Evolutionary conservation across 2,329 filamentous ascomycete genomes (phyloP).

Genomic region (Acephala macrosclerotiorum): DNA sequence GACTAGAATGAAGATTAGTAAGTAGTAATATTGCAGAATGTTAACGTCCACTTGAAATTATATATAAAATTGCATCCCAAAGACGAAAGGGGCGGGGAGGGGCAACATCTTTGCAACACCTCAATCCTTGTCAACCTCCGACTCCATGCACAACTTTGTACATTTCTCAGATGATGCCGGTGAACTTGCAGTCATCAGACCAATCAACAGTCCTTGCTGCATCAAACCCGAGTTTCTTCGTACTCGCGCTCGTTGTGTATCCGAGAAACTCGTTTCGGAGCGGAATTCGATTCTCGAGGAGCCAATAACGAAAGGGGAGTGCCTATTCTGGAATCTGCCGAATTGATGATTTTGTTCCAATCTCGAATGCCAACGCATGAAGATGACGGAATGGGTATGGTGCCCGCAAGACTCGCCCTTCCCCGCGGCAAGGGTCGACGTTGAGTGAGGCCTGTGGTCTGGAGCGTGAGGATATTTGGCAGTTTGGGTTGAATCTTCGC

Average conservation of each 20-base stretch:
- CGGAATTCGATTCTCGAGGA: neutral
- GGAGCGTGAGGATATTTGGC: neutral
- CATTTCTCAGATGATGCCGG: neutral
- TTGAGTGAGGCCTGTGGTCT: neutral
- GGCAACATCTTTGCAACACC: neutral
- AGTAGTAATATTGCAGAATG: neutral
- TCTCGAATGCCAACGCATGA: neutral
- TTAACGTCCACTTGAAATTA: neutral
- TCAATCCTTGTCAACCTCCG: neutral
- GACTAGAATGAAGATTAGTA: neutral
- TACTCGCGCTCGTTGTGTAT: slow-evolving; percentile 2
- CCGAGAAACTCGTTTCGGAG: neutral
- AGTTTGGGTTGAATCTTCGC: neutral
- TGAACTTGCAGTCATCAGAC: neutral
- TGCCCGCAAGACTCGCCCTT: neutral
- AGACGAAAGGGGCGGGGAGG: neutral
- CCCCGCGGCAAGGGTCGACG: neutral
- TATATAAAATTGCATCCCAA: neutral
- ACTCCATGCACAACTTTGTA: neutral
- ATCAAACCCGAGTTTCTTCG: neutral
- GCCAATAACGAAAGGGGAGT: neutral
- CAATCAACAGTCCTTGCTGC: neutral
- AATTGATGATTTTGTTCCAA: neutral
- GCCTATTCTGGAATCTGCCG: neutral
- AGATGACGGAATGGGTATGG: neutral